phyloP scores from a whole-genome alignment of 1,284 basidiomycete genomes.

The Erythrobasidium hasegawianum region DNA sequence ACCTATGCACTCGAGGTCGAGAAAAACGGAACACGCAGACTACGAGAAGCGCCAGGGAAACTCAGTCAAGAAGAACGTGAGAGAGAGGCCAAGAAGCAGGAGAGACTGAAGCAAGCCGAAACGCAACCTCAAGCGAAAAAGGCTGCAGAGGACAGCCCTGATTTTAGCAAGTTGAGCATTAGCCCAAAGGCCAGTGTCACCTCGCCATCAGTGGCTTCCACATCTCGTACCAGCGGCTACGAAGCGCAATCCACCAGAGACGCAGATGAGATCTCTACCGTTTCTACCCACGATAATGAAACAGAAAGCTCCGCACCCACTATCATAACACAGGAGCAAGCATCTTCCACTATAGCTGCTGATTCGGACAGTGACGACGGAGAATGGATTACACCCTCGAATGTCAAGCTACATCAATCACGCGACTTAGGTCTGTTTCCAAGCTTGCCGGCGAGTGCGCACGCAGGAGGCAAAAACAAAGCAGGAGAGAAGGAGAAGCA shows the following conservation, averaged over 20 bases:
- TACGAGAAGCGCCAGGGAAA: conserved; percentile 53
- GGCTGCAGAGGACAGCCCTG: background rate
- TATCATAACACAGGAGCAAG: background rate
- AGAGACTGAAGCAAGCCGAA: conserved; percentile 14
- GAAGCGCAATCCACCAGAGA: conserved; percentile 33
- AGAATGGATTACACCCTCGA: conserved; percentile 95
- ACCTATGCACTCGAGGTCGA: conserved; percentile 70
- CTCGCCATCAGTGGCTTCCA: conserved; percentile 12
- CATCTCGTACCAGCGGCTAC: conserved; percentile 3
- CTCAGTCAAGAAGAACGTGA: conserved; percentile 37
- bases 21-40: conserved; percentile 54
- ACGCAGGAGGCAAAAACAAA: conserved; percentile 17
- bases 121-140: conserved; percentile 6
- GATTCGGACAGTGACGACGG: conserved; percentile 61
- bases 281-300: background rate
- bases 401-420: conserved; percentile 82
- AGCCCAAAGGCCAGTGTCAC: conserved; percentile 3
- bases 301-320: background rate
- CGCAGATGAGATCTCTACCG: conserved; percentile 7
- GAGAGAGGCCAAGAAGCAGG: conserved; percentile 26
- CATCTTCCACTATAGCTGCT: conserved; percentile 15
- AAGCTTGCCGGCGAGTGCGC: conserved; percentile 47
- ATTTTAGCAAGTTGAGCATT: too few species aligned
- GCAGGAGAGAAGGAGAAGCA: conserved; percentile 29
- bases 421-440: conserved; percentile 64